Conservation (phyloP, 345 rosid species). For the Citrus australasica region DNA sequence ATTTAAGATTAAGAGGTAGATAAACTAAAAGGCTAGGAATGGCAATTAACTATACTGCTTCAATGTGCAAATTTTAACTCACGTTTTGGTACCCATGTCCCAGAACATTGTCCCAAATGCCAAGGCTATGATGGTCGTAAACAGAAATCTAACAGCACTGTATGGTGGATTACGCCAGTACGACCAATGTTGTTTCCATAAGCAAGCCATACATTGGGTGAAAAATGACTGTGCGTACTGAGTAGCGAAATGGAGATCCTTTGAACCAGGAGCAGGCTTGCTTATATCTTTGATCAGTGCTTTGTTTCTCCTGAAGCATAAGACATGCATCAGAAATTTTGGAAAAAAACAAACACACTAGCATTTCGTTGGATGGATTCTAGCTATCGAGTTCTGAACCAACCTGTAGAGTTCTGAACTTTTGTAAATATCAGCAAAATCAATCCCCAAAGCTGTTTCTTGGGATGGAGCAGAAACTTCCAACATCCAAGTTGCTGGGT, state of each 20-base stretch:
- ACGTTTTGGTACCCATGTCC: conserved; percentile 40
- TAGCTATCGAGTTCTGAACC: neutral
- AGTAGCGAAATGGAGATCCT: conserved; percentile 32
- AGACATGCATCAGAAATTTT: neutral
- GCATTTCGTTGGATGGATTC: neutral
- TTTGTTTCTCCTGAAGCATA: conserved; percentile 37
- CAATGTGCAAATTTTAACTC: neutral
- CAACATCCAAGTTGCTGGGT: conserved; percentile 62
- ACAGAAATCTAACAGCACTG: conserved; percentile 38
- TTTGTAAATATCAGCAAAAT: conserved; percentile 35
- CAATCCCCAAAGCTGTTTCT: conserved; percentile 35
- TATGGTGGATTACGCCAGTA: conserved; percentile 50
- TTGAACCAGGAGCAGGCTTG: conserved; percentile 31
- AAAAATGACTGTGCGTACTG: conserved; percentile 30
- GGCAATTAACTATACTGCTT: neutral
- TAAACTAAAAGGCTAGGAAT: neutral
- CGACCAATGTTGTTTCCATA: conserved; percentile 47
- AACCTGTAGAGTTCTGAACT: conserved; percentile 45
- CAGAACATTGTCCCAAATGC: conserved; percentile 42
- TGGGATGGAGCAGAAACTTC: conserved; percentile 38
- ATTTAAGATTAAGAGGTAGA: neutral
- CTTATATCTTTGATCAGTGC: conserved; percentile 30
- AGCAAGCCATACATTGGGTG: conserved; percentile 37
- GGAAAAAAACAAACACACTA: neutral
- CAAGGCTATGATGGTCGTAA: conserved; percentile 33